Evolutionary conservation across 2,329 filamentous ascomycete species (phyloP).

Genomic region (Epichloe brachyelytri): DNA sequence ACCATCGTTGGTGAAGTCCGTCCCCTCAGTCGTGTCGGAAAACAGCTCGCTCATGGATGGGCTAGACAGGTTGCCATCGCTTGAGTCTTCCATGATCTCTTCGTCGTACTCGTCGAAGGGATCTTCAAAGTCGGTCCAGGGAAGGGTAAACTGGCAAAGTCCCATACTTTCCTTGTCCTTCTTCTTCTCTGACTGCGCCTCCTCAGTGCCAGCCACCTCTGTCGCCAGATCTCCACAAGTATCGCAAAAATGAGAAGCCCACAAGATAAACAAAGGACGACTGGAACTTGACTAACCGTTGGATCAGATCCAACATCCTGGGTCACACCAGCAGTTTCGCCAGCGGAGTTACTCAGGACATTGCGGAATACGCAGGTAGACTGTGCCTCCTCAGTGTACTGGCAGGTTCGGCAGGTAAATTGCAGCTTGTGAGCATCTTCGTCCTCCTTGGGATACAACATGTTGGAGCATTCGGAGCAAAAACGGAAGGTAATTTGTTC

Average conservation of each 20-base stretch:
- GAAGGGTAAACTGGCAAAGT: slow-evolving; percentile 16
- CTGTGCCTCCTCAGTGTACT: slow-evolving; percentile 74
- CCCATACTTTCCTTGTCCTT: slow-evolving; percentile 13
- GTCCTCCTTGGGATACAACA: slow-evolving; percentile 96
- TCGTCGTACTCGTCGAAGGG: slow-evolving; percentile 27
- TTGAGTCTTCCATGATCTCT: slow-evolving; percentile 16
- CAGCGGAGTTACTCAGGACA: slow-evolving; percentile 77
- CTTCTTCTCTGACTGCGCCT: neutral
- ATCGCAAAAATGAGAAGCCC: slow-evolving; percentile 31
- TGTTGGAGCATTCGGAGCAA: slow-evolving; percentile 97
- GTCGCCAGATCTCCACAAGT: slow-evolving; percentile 21
- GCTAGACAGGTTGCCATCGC: neutral
- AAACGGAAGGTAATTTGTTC: slow-evolving; percentile 94
- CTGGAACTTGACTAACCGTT: slow-evolving; percentile 67
- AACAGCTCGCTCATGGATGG: slow-evolving; percentile 3
- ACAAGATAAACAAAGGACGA: slow-evolving; percentile 33
- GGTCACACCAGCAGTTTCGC: slow-evolving; percentile 92
- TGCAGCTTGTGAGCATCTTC: slow-evolving; percentile 69
- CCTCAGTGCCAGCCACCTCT: slow-evolving; percentile 10
- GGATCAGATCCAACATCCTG: slow-evolving; percentile 96
- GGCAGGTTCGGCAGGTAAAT: slow-evolving; percentile 92
- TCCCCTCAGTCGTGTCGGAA: slow-evolving; percentile 10
- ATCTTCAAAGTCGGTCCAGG: slow-evolving; percentile 17
- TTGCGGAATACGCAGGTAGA: slow-evolving; percentile 94
- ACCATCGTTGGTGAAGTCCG: slow-evolving; percentile 12